These are phyloP conservation scores for Alternaria angustiovoidea DNA, from an alignment of 2,329 filamentous ascomycete genomes.

Conservation along the genomic window DNA sequence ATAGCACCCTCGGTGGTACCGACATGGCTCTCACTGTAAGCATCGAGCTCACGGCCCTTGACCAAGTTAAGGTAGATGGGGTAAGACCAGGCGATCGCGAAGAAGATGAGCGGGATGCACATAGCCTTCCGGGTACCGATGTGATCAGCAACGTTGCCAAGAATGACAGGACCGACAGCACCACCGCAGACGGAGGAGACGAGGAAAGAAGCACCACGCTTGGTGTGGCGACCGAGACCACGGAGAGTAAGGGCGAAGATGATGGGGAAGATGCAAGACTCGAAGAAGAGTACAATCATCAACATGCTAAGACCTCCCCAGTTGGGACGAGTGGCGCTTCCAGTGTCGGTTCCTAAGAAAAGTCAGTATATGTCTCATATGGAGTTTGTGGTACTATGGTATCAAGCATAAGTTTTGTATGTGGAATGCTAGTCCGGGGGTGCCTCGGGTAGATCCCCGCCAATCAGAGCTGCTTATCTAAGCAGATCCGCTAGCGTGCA, in stretches of 20 bases:
- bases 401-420: too few species aligned
- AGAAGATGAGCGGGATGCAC: constrained; percentile 49
- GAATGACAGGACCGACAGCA: constrained; percentile 47
- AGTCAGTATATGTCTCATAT: too few species aligned
- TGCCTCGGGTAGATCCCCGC: too few species aligned
- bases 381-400: too few species aligned
- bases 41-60: constrained; percentile 48
- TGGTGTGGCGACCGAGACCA: constrained; percentile 51
- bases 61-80: constrained; percentile 49
- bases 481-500: too few species aligned
- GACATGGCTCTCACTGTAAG: constrained; percentile 45
- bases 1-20: constrained; percentile 33
- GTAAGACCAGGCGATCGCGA: constrained; percentile 46
- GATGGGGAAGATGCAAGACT: constrained; percentile 51
- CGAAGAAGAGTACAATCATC: constrained; percentile 51
- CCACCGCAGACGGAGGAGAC: constrained; percentile 49
- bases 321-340: constrained; percentile 37
- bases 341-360: constrained; percentile 35
- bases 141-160: constrained; percentile 47
- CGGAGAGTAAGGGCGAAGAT: constrained; percentile 50
- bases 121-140: constrained; percentile 46
- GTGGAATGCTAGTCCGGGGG: too few species aligned
- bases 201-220: constrained; percentile 50
- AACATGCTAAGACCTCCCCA: constrained; percentile 50
- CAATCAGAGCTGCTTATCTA: too few species aligned